Conservation (phyloP, 345 rosid species). For the Lenwebbia sp. region DNA sequence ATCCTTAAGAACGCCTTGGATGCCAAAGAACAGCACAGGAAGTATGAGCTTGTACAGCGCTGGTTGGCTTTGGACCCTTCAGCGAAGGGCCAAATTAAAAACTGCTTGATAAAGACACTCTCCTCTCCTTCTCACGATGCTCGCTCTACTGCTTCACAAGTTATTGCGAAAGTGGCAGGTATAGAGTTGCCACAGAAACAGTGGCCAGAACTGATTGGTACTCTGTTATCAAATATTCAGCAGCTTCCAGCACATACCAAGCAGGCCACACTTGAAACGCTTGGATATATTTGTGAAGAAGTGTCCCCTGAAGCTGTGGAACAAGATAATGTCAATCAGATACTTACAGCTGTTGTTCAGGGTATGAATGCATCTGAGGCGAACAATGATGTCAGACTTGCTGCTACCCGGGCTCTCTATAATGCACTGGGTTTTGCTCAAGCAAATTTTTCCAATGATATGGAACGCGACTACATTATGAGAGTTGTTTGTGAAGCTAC, state of each 20-base stretch:
- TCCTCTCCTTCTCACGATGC: constrained; percentile 31
- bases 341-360: constrained; percentile 37
- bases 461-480: constrained; percentile 42
- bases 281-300: constrained; percentile 36
- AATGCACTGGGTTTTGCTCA: constrained; percentile 40
- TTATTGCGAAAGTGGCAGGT: constrained; percentile 33
- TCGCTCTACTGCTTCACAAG: constrained; percentile 34
- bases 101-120: constrained; percentile 24
- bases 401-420: constrained; percentile 28
- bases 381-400: constrained; percentile 33
- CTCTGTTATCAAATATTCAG: constrained; percentile 27
- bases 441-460: constrained; percentile 31
- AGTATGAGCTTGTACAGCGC: constrained; percentile 30
- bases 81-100: constrained; percentile 27
- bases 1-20: constrained; percentile 34
- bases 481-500: constrained; percentile 36
- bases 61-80: constrained; percentile 27
- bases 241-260: constrained; percentile 30
- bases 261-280: constrained; percentile 38
- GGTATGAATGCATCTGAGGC: constrained; percentile 33
- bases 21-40: constrained; percentile 42
- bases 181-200: constrained; percentile 36
- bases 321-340: constrained; percentile 34
- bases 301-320: constrained; percentile 33
- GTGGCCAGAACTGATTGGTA: constrained; percentile 35